These are phyloP conservation scores for Saturnispora dispora DNA, from an alignment of 805 yeast species.

Conservation along the genomic window DNA sequence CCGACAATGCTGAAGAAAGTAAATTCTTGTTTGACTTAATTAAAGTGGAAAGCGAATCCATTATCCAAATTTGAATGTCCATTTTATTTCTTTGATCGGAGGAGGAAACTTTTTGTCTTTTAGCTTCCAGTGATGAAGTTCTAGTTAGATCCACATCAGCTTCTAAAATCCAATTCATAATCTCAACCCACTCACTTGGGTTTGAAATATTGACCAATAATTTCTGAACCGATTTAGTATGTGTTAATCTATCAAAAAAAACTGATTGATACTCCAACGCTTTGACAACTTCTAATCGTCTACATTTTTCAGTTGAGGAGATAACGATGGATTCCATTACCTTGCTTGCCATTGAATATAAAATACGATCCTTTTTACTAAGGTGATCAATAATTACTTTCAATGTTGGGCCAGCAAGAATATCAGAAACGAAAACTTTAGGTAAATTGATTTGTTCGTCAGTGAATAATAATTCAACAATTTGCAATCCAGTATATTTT, in stretches of 20 bases:
- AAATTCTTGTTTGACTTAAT: constrained; percentile 11
- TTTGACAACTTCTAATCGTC: constrained; percentile 21
- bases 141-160: constrained; percentile 1
- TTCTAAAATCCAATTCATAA: constrained; percentile 10
- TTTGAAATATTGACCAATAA: constrained; percentile 23
- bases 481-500: constrained; percentile 77
- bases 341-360: constrained; percentile 57
- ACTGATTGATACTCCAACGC: constrained; percentile 44
- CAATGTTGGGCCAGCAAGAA: constrained; percentile 58
- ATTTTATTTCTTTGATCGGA: constrained; percentile 6
- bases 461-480: constrained; percentile 44
- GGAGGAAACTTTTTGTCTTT: neutral
- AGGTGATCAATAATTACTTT: constrained; percentile 72
- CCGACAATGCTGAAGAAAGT: neutral
- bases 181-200: constrained; percentile 7
- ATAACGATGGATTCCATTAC: constrained; percentile 37
- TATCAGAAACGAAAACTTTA: constrained; percentile 11
- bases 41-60: constrained; percentile 9
- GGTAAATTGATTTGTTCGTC: constrained; percentile 13
- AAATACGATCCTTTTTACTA: constrained; percentile 51
- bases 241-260: constrained; percentile 70
- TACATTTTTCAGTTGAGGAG: constrained; percentile 30
- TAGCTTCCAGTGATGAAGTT: constrained; percentile 7
- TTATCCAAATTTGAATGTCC: constrained; percentile 9
- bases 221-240: constrained; percentile 52